Base-by-base conservation (phyloP, 2,329 filamentous ascomycete genomes). In the Xylariomycetidae sp. region DNA sequence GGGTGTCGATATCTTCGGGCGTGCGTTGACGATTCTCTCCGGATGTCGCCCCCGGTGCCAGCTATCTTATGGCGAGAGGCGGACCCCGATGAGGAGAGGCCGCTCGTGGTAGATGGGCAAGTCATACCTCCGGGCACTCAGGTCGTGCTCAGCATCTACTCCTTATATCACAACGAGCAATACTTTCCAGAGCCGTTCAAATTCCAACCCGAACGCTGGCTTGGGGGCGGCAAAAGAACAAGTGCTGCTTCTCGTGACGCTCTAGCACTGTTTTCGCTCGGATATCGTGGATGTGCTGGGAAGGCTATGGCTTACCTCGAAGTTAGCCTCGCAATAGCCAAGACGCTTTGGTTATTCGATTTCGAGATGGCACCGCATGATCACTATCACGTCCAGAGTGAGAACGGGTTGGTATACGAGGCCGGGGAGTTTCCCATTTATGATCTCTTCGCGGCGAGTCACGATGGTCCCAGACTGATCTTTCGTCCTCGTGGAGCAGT, bases 1-100 rank as follows among this genome's bases (percentile, higher is more conserved):
- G 44, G 36, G 8, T 65, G 58, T 41, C 37, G 33, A 1, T 72
- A 70, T 41, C 51, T 73, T 1, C 55, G 58, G 5, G n/a, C n/a
- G n/a, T n/a, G n/a, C n/a, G n/a, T n/a, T n/a, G n/a, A n/a, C n/a
- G n/a, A n/a, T n/a, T n/a, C 61, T 0, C 51, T 72, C 36, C 61
- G 70, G 12, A 50, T 70, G 32, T 62, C 62, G 4, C 66, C 70
- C 3, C 59, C 66, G 0, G 61, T 65, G 1, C 51, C 57, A 33
- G 43, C 49, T 32, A 33, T 56, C 33, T 34, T 66, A 29, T 42
- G 50, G 33, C 42, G 64, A 8, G 53, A 62, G 32, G 12, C 22
- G 6, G 33, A 29, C 6, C 28, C 34, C 6, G 7, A 17, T 15
- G 15, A 17, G 10, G 16, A 17, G n/a, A n/a, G n/a, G 6, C 26